Base-by-base conservation (phyloP, 1,139 yeast genomes). In the Lodderomyces parapsilosis region DNA sequence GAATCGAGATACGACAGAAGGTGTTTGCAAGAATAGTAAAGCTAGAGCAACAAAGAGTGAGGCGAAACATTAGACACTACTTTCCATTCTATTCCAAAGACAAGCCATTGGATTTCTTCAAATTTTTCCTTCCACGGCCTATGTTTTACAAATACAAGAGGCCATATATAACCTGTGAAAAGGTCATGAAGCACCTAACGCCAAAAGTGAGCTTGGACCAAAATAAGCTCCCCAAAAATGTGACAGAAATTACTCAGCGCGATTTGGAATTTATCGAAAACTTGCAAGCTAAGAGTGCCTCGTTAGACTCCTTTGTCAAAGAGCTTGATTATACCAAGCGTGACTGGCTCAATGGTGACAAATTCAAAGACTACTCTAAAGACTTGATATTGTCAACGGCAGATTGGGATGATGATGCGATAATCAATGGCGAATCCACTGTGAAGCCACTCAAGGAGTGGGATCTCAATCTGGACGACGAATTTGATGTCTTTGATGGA, bases 371-470 rank as follows among this genome's bases (percentile, higher is more conserved):
- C 2, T 78, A 64, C 49, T 74, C 79, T 24, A 80, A 80, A 43
- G 88, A 85, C 48, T 63, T 87, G 42, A 68, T 86, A 4, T 66
- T 89, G 35, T 86, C 94, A 0, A 78, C 93, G 0, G 84, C 88
- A 14, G 93, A 86, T 52, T 90, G 97, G 96, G 84, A 88, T 55
- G 87, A 84, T 54, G 83, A 80, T 24, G 69, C 69, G 5, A 80
- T 86, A 14, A 68, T 86, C 18, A 79, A 81, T 42, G 74, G 70
- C 1, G 68, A 61, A 2, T 27, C 43, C 30, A 20, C 40, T 30
- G 37, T 38, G 18, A 35, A 44, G 38, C 34, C 47, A 49, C 2
- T 44, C 20, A 62, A 62, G 15, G 55, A 48, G 10, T 15, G 34
- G 10, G 33, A 33, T 17, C 34, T 41, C 9, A 36, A 38, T 23